A percentile compares a stretch with the other conserved stretches of the same genome.
These are phyloP conservation scores for Colletotrichum cuscutae DNA, from an alignment of 2,329 filamentous ascomycete genomes.

Conservation along the genomic window DNA sequence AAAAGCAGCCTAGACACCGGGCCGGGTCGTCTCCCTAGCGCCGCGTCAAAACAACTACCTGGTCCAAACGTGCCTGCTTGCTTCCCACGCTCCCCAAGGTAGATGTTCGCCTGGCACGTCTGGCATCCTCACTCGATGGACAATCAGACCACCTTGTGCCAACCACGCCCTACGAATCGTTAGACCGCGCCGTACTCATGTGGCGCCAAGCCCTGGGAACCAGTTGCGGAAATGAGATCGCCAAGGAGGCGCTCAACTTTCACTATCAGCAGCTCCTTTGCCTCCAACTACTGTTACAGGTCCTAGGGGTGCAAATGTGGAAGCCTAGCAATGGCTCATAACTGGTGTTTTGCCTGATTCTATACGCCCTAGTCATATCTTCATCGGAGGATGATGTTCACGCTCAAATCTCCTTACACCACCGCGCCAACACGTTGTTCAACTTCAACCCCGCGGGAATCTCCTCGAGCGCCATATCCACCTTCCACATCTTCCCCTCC, in stretches of 20 bases:
- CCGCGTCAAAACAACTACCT: too few relatives aligned
- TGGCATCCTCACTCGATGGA: neutral
- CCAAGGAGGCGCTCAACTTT: neutral
- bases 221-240: neutral
- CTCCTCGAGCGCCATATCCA: constrained; percentile 83
- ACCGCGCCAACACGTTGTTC: constrained; percentile 70
- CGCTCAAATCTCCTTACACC: constrained; percentile 78
- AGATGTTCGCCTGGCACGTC: neutral
- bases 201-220: neutral
- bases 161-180: neutral
- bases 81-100: too few relatives aligned
- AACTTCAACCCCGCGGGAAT: constrained; percentile 72
- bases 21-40: too few relatives aligned
- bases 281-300: neutral
- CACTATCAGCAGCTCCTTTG: neutral
- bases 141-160: neutral
- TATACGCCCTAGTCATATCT: neutral
- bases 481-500: constrained; percentile 76
- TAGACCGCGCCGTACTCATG: too few relatives aligned
- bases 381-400: too few relatives aligned
- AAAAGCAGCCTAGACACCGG: too few relatives aligned
- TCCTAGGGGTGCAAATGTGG: neutral
- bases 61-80: neutral
- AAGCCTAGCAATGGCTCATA: neutral
- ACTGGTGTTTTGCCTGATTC: neutral